These are phyloP conservation scores for Stephania cephalantha DNA, from an alignment of 164 flowering plant genomes.

Conservation along the genomic window DNA sequence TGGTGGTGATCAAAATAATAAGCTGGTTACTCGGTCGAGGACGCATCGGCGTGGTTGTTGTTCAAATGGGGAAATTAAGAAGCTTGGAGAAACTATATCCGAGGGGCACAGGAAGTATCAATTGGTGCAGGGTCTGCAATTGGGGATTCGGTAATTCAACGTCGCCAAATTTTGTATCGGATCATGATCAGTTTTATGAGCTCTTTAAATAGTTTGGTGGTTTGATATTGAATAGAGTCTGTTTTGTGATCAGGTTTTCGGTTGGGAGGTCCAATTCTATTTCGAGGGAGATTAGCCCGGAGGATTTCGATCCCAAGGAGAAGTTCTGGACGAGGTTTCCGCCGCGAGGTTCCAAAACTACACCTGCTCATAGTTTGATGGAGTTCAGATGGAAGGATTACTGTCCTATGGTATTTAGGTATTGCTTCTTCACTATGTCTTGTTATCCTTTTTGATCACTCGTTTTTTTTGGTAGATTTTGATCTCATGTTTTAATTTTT, in stretches of 20 bases:
- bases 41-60: constrained; percentile 32
- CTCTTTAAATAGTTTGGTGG: not conserved
- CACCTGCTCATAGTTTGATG: constrained; percentile 44
- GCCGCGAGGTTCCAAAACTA: constrained; percentile 40
- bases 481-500: no score
- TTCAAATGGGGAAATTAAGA: constrained; percentile 49
- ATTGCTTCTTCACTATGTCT: not conserved
- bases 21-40: constrained; percentile 15
- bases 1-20: constrained; percentile 3
- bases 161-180: not conserved
- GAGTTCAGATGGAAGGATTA: constrained; percentile 62
- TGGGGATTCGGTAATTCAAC: constrained; percentile 55
- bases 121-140: constrained; percentile 55
- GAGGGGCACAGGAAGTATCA: constrained; percentile 37
- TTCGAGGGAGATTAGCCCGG: not conserved
- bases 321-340: constrained; percentile 39
- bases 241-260: constrained; percentile 23
- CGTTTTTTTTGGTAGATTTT: not conserved
- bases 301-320: constrained; percentile 40
- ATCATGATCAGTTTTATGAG: not conserved
- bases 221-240: constrained; percentile 5
- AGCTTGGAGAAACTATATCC: constrained; percentile 52
- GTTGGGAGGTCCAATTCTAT: not conserved
- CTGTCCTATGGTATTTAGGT: constrained; percentile 59
- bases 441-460: not conserved